phyloP scores from a whole-genome alignment of 306 rosid genomes.

The Citrullus amarus region DNA sequence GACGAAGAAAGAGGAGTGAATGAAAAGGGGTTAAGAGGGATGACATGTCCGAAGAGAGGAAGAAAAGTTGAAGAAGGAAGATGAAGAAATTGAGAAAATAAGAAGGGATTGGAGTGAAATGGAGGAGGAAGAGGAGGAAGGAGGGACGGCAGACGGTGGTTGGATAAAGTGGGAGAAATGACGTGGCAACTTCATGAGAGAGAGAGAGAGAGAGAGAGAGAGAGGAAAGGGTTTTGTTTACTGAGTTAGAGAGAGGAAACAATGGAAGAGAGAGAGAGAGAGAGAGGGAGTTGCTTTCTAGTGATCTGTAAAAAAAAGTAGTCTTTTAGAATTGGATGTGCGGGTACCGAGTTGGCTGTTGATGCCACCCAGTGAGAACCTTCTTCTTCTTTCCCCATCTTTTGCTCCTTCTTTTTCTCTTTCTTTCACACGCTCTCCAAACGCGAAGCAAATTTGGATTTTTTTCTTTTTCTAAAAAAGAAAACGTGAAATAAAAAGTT shows the following conservation, averaged over 20 bases:
- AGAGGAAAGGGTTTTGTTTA: background rate
- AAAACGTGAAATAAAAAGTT: too few relatives aligned
- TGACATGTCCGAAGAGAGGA: background rate
- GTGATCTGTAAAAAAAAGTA: background rate
- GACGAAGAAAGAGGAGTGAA: background rate
- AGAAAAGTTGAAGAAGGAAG: conserved; percentile 19
- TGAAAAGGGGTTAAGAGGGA: too few relatives aligned
- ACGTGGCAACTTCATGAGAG: conserved; percentile 31
- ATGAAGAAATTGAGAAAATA: background rate
- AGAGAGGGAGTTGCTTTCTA: background rate
- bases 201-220: background rate
- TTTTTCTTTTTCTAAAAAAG: too few relatives aligned
- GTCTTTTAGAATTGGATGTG: background rate
- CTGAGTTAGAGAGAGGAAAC: background rate
- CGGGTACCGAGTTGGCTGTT: background rate
- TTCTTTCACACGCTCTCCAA: background rate
- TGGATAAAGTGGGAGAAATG: conserved; percentile 42
- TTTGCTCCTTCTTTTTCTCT: background rate
- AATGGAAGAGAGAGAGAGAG: too few relatives aligned
- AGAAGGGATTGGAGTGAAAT: background rate
- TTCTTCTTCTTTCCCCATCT: background rate
- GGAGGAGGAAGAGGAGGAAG: conserved; percentile 2
- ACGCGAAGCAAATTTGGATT: too few relatives aligned
- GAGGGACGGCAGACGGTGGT: conserved; percentile 71
- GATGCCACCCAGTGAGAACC: background rate